These are phyloP conservation scores for Aspergillus niger DNA, from an alignment of 2,329 filamentous ascomycete genomes.

Conservation along the genomic window DNA sequence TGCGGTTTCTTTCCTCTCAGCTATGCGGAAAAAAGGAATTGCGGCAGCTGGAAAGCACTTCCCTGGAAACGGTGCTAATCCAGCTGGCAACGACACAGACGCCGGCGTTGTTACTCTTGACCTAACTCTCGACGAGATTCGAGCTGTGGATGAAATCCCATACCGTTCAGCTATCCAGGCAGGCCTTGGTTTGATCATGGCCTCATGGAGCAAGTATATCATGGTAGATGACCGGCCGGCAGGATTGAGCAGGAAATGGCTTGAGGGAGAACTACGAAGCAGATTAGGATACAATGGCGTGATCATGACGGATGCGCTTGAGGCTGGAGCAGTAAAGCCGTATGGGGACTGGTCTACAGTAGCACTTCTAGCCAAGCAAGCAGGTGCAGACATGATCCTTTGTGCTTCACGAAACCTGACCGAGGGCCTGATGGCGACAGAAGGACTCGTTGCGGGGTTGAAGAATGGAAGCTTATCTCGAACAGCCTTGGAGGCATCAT, in stretches of 20 bases:
- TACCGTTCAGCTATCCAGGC: constrained; percentile 28
- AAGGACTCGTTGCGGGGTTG: no score
- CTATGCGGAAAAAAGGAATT: constrained; percentile 13
- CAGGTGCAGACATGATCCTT: no score
- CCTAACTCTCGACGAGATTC: constrained; percentile 24
- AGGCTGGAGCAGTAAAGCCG: no score
- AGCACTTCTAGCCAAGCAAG: no score
- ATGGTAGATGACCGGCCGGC: constrained; percentile 30
- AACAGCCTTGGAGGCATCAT: no score
- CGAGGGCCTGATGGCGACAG: no score
- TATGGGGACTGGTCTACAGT: no score
- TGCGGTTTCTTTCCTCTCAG: not conserved
- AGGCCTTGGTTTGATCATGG: constrained; percentile 34
- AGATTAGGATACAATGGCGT: constrained; percentile 28
- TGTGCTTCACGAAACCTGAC: no score
- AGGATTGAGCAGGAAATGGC: constrained; percentile 28
- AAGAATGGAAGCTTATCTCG: no score
- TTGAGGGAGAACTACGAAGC: constrained; percentile 27
- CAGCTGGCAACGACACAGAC: constrained; percentile 30
- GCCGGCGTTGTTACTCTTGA: constrained; percentile 30
- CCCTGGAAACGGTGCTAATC: constrained; percentile 32
- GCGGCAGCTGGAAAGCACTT: constrained; percentile 35
- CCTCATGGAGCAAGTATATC: constrained; percentile 35
- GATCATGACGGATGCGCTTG: no score
- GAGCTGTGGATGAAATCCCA: constrained; percentile 28